These are phyloP conservation scores for Emiliania huxleyi DNA, from an alignment of 78 protist genomes.

Conservation along the genomic window DNA sequence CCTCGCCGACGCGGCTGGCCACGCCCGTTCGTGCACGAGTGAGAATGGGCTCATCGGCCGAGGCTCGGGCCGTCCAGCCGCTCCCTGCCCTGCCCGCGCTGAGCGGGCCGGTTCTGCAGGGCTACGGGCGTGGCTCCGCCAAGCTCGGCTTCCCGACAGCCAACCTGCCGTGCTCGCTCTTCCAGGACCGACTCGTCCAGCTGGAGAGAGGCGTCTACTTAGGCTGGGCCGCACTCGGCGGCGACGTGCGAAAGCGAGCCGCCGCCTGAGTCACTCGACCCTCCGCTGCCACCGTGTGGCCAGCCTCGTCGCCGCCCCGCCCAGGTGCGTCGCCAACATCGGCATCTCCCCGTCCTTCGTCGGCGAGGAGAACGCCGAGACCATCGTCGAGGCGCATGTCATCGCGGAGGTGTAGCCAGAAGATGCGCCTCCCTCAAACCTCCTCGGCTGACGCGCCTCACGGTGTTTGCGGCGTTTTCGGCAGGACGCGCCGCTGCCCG, in stretches of 20 bases:
- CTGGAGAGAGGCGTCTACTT: neutral
- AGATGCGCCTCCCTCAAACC: too few species aligned
- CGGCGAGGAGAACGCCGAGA: neutral
- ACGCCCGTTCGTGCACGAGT: too few species aligned
- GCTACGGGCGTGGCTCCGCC: neutral
- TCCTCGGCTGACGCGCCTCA: too few species aligned
- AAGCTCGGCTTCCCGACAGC: constrained; percentile 7
- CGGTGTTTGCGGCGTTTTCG: too few species aligned
- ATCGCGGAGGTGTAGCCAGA: too few species aligned
- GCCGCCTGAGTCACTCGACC: too few species aligned
- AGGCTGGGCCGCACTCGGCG: neutral
- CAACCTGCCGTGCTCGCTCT: neutral
- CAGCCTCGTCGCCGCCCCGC: too few species aligned
- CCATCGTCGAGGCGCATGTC: neutral
- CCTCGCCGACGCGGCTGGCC: too few species aligned
- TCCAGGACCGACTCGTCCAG: neutral
- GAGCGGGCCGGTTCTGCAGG: neutral
- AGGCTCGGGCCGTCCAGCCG: too few species aligned
- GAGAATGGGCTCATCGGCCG: too few species aligned
- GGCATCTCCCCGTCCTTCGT: constrained; percentile 4
- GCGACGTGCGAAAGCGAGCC: too few species aligned
- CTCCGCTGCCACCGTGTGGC: too few species aligned
- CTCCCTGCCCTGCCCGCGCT: neutral
- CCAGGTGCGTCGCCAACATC: neutral
- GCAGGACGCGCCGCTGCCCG: neutral